Base-by-base conservation (phyloP, 352 stramenopile genomes). In the Phytophthora meadii region DNA sequence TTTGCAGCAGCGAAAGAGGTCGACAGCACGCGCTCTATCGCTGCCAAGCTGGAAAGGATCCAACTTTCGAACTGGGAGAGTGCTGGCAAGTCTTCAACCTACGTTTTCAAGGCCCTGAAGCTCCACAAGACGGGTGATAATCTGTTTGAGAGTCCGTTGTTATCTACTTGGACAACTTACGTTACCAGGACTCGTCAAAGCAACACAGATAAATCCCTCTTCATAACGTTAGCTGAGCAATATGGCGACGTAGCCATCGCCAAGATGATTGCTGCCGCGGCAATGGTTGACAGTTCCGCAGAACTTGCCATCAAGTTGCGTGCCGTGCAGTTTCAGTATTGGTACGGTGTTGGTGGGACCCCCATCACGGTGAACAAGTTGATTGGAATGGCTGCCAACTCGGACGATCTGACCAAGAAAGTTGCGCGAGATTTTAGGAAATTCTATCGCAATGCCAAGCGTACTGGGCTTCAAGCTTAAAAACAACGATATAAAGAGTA, bases 1-100 rank as follows among this genome's bases (percentile, higher is more conserved):
- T 5, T 65, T 17, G 32, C 28, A 8, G 30, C 54, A 10, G 54
- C 2, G 10, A 54, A 62, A 27, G 37, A 61, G 28, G 53, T 41
- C 1, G 27, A 27, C 4, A 15, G 27, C 1, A 50, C 10, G 28
- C 9, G 15, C 7, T 24, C 25, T 10, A 10, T 44, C 10, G 52
- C 52, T 12, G 28, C 39, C 3, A 44, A 37, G 25, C 8, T 59
- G n/a, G 25, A 55, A 22, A 22, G 42, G 48, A 15, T 14, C 17
- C 28, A 28, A 25, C 42, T 48, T 48, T n/a, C 42, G 19, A 48
- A 9, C 22, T 48, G 42, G 42, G 42, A 17, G 42, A 48, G n/a
- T 22, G 9, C 42, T 9, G 42, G 22, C 27, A 30, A 8, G n/a
- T 60, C 53, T 32, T 15, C 27, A 2, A 39, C 50, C 3, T 40